These are phyloP conservation scores for Suillus placidus DNA, from an alignment of 768 basidiomycete species.

Conservation along the genomic window DNA sequence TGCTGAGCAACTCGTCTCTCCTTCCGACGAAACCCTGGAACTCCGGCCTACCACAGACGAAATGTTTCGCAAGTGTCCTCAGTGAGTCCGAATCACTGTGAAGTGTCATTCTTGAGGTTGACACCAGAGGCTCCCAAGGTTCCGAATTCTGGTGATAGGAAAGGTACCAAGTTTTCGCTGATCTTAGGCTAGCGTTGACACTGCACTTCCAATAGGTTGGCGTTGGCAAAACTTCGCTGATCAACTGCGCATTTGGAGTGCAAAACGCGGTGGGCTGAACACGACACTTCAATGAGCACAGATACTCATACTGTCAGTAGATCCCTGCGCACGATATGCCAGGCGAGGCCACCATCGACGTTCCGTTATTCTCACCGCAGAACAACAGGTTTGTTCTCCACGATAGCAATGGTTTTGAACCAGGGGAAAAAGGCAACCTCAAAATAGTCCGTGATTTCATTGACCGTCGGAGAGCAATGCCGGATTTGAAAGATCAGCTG, in stretches of 20 bases:
- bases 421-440: too few species aligned
- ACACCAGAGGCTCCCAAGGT: background rate
- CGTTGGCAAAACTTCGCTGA: background rate
- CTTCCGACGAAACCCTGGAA: background rate
- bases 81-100: background rate
- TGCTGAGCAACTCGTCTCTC: background rate
- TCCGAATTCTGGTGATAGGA: background rate
- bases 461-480: background rate
- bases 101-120: background rate
- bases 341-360: too few species aligned
- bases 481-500: background rate
- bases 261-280: background rate
- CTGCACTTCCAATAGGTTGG: background rate
- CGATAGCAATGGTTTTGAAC: too few species aligned
- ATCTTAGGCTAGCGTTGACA: background rate
- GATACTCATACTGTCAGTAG: background rate
- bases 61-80: background rate
- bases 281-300: background rate
- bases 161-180: background rate
- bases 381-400: too few species aligned
- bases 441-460: too few species aligned
- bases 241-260: background rate
- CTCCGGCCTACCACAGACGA: background rate
- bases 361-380: too few species aligned
- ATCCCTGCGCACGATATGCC: too few species aligned